phyloP scores from a whole-genome alignment of 371 early-diverging fungal genomes.

The Mortierella sp. region DNA sequence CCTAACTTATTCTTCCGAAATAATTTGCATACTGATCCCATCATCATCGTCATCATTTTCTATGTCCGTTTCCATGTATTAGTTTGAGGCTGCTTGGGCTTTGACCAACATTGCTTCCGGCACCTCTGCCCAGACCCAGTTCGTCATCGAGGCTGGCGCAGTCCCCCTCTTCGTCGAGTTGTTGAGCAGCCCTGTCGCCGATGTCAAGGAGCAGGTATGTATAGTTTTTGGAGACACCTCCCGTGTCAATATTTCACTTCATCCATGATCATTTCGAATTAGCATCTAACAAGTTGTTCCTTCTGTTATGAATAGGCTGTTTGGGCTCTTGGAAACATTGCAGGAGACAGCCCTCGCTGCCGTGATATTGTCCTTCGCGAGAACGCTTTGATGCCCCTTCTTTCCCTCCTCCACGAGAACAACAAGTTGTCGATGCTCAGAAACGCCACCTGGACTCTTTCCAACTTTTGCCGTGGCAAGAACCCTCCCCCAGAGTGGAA shows the following conservation, averaged over 20 bases:
- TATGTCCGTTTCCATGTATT: not conserved
- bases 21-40: too few relatives aligned
- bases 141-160: slow-evolving; percentile 94
- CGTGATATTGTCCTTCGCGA: slow-evolving; percentile 93
- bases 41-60: not conserved
- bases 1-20: too few relatives aligned
- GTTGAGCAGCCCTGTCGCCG: slow-evolving; percentile 85
- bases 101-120: slow-evolving; percentile 99
- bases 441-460: slow-evolving; percentile 99
- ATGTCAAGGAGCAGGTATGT: slow-evolving; percentile 96
- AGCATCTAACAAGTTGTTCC: not conserved
- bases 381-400: slow-evolving; percentile 88
- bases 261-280: too few relatives aligned
- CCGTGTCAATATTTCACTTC: not conserved
- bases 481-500: slow-evolving; percentile 96
- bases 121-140: slow-evolving; percentile 94
- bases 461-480: slow-evolving; percentile 99
- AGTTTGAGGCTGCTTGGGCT: slow-evolving; percentile 99
- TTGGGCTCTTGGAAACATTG: slow-evolving; percentile 99
- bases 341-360: slow-evolving; percentile 97
- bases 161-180: slow-evolving; percentile 96
- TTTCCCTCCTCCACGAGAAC: slow-evolving; percentile 87
- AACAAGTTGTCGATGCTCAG: slow-evolving; percentile 95
- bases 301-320: slow-evolving; percentile 78
- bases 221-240: not conserved